Percentiles rank a stretch among this genome's conserved stretches.
Evolutionary conservation across 73 alveolate genomes (phyloP).

Genomic region (Tetrahymena malaccensis): DNA sequence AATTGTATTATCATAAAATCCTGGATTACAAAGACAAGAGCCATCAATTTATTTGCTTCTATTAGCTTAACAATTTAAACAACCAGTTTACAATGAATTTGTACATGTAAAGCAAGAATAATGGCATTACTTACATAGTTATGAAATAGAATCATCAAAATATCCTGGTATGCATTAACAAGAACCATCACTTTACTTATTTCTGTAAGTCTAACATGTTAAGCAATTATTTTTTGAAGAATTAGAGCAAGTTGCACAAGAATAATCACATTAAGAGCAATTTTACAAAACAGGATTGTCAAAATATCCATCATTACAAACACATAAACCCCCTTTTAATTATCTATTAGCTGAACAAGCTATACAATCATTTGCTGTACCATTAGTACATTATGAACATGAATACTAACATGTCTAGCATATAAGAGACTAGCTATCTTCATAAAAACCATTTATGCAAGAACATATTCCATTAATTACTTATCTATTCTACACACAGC

Average conservation of each 20-base stretch:
- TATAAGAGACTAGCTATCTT: neutral
- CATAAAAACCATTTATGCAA: neutral
- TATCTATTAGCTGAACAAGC: neutral
- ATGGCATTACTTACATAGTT: neutral
- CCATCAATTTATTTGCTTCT: neutral
- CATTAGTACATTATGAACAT: neutral
- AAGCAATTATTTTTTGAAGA: neutral
- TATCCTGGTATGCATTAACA: no score
- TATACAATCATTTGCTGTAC: neutral
- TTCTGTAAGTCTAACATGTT: neutral
- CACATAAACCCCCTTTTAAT: neutral
- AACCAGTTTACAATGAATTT: neutral
- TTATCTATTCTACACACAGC: neutral
- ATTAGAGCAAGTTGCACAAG: neutral
- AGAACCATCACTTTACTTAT: neutral
- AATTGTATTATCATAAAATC: neutral
- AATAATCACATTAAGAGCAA: neutral
- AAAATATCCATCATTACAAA: neutral
- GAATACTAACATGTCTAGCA: neutral
- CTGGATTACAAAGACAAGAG: neutral
- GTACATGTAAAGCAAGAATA: neutral
- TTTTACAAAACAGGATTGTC: neutral
- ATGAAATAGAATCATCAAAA: no score
- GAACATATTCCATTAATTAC: neutral
- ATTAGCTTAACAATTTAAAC: neutral